phyloP scores from a whole-genome alignment of 2,329 filamentous ascomycete genomes.

The Chaetomiaceae sp. region DNA sequence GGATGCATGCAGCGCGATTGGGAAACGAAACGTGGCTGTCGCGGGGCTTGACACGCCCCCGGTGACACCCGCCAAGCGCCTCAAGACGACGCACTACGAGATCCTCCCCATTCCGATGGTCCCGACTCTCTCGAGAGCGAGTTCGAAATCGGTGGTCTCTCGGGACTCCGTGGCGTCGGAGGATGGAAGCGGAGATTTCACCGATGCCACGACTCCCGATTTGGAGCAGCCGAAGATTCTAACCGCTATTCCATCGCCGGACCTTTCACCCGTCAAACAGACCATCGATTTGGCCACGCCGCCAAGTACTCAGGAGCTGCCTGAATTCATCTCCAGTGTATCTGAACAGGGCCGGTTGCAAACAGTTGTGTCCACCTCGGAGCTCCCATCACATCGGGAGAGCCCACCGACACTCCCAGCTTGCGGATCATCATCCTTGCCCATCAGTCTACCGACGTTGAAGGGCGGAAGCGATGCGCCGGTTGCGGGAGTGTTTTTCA shows the following conservation, averaged over 20 bases:
- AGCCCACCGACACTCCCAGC: not conserved
- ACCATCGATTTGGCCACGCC: slow-evolving; percentile 26
- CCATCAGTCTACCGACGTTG: too few relatives aligned
- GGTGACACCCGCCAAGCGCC: slow-evolving; percentile 48
- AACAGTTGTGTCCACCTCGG: slow-evolving; percentile 15
- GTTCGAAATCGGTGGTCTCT: slow-evolving; percentile 32
- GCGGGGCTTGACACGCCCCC: slow-evolving; percentile 48
- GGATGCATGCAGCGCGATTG: slow-evolving; percentile 15
- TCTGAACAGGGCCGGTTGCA: not conserved
- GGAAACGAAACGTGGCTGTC: slow-evolving; percentile 38
- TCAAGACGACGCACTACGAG: slow-evolving; percentile 34
- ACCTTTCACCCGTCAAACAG: slow-evolving; percentile 28
- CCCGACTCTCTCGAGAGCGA: slow-evolving; percentile 32
- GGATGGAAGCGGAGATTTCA: slow-evolving; percentile 30
- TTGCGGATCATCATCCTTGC: too few relatives aligned
- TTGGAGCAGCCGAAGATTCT: slow-evolving; percentile 39
- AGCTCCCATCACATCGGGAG: not conserved
- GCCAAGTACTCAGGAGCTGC: slow-evolving; percentile 10
- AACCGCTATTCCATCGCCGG: slow-evolving; percentile 30
- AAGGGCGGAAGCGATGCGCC: too few relatives aligned
- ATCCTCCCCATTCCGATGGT: slow-evolving; percentile 26
- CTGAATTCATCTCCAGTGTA: not conserved
- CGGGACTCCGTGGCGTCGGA: slow-evolving; percentile 29
- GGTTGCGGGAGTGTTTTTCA: too few relatives aligned
- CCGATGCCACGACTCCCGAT: slow-evolving; percentile 46